Conservation (phyloP, 106 monocot species). For the Narthecium ossifragum region DNA sequence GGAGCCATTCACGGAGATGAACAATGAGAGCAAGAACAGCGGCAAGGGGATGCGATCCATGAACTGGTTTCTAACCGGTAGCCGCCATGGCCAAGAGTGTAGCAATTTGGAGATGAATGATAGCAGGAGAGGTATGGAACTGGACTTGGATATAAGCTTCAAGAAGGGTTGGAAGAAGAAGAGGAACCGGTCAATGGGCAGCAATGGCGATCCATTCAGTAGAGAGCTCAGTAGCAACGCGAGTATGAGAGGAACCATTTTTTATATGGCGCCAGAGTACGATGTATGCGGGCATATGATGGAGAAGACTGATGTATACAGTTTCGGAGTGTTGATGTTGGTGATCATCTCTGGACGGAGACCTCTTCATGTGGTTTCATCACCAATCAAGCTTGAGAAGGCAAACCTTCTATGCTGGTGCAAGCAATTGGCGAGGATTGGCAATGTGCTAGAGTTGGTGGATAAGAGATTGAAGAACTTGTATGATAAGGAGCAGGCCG, state of each 20-base stretch:
- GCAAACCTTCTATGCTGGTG: conserved; percentile 80
- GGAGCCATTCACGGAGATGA: conserved; percentile 73
- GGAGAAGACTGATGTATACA: conserved; percentile 83
- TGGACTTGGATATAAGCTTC: conserved; percentile 24
- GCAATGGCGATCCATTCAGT: conserved; percentile 59
- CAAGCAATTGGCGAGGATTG: conserved; percentile 43
- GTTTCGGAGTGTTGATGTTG: conserved; percentile 70
- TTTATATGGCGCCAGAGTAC: conserved; percentile 74
- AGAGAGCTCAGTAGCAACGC: conserved; percentile 72
- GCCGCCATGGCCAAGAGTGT: conserved; percentile 2
- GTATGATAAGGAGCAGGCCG: conserved; percentile 53
- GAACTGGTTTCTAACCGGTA: conserved; percentile 25
- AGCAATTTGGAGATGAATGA: neutral
- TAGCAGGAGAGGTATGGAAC: neutral
- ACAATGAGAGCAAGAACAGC: conserved; percentile 30
- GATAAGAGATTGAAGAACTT: conserved; percentile 56
- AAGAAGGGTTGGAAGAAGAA: conserved; percentile 30
- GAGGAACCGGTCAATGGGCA: conserved; percentile 24
- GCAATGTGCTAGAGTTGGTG: conserved; percentile 60
- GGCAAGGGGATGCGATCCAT: neutral
- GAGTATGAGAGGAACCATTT: conserved; percentile 86
- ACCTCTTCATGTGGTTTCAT: conserved; percentile 61
- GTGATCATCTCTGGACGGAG: conserved; percentile 77
- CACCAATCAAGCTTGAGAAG: conserved; percentile 71
- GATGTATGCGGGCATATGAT: conserved; percentile 23